Conservation (phyloP, 768 basidiomycete genomes). For the Leccinellum rugosiceps region DNA sequence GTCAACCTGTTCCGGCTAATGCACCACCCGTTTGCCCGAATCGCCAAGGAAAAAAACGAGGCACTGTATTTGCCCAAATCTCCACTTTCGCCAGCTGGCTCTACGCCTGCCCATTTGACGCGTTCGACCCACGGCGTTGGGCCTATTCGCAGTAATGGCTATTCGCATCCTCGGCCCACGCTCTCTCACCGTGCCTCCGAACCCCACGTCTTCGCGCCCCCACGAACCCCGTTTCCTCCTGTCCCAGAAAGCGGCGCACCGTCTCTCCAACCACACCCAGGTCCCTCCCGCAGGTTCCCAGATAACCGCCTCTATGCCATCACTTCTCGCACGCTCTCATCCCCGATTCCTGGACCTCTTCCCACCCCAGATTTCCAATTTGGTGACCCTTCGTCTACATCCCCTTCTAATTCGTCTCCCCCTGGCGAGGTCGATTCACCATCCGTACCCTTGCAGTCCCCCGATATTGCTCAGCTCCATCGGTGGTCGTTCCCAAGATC, state of each 20-base stretch:
- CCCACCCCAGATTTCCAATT: slow-evolving; percentile 64
- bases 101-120: slow-evolving; percentile 34
- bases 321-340: slow-evolving; percentile 46
- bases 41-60: slow-evolving; percentile 35
- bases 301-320: slow-evolving; percentile 50
- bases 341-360: slow-evolving; percentile 50
- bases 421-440: slow-evolving; percentile 43
- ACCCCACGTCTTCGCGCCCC: slow-evolving; percentile 34
- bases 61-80: slow-evolving; percentile 33
- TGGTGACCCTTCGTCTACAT: slow-evolving; percentile 50
- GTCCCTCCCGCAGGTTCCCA: slow-evolving; percentile 29
- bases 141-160: slow-evolving; percentile 45
- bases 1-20: slow-evolving; percentile 49
- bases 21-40: slow-evolving; percentile 38
- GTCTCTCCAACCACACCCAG: slow-evolving; percentile 7
- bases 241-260: slow-evolving; percentile 24
- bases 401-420: slow-evolving; percentile 46
- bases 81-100: slow-evolving; percentile 31
- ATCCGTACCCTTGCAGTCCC: slow-evolving; percentile 34
- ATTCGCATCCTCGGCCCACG: slow-evolving; percentile 36
- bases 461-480: slow-evolving; percentile 40
- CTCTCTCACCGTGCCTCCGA: slow-evolving; percentile 32
- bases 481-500: slow-evolving; percentile 43
- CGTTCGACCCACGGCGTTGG: slow-evolving; percentile 34
- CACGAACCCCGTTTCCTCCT: slow-evolving; percentile 36